Percentiles rank a stretch among this genome's conserved stretches.
Evolutionary conservation across 208 protist genomes (phyloP).

Genomic region (Wallacemonas collosoma): DNA sequence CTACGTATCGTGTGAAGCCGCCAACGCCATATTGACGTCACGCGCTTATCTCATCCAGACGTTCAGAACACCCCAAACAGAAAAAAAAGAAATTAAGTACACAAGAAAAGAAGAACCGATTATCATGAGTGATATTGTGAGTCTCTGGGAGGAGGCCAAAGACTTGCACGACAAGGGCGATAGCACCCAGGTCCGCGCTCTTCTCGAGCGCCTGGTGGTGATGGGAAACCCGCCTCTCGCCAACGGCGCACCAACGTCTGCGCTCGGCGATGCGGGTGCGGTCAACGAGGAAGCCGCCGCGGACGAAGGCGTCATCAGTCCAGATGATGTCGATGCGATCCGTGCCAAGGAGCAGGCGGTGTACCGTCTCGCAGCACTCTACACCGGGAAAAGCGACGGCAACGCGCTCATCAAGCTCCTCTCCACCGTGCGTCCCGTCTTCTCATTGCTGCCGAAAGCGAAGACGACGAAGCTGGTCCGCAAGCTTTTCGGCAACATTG

Average conservation of each 20-base stretch:
- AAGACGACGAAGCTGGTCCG: slow-evolving; percentile 94
- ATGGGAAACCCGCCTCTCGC: slow-evolving; percentile 11
- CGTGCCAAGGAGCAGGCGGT: slow-evolving; percentile 82
- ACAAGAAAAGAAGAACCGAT: background rate
- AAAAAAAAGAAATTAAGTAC: slow-evolving; percentile 1
- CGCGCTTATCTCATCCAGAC: no score
- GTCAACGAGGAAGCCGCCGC: slow-evolving; percentile 13
- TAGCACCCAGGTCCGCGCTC: slow-evolving; percentile 47
- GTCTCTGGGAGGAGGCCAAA: slow-evolving; percentile 51
- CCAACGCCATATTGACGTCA: no score
- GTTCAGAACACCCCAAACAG: no score
- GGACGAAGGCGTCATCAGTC: slow-evolving; percentile 19
- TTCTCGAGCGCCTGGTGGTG: slow-evolving; percentile 53
- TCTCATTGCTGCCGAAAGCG: slow-evolving; percentile 83
- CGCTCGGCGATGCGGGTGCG: background rate
- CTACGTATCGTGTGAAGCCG: background rate
- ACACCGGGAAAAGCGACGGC: slow-evolving; percentile 50
- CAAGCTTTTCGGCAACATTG: slow-evolving; percentile 84
- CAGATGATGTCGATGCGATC: slow-evolving; percentile 66
- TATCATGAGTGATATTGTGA: slow-evolving; percentile 12
- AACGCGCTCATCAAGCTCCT: slow-evolving; percentile 70
- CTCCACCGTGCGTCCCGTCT: slow-evolving; percentile 67
- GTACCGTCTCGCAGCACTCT: slow-evolving; percentile 74
- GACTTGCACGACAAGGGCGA: slow-evolving; percentile 60
- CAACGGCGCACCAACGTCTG: background rate